Base-by-base conservation (phyloP, 139 green algal genomes). In the Coelastrella sp. region DNA sequence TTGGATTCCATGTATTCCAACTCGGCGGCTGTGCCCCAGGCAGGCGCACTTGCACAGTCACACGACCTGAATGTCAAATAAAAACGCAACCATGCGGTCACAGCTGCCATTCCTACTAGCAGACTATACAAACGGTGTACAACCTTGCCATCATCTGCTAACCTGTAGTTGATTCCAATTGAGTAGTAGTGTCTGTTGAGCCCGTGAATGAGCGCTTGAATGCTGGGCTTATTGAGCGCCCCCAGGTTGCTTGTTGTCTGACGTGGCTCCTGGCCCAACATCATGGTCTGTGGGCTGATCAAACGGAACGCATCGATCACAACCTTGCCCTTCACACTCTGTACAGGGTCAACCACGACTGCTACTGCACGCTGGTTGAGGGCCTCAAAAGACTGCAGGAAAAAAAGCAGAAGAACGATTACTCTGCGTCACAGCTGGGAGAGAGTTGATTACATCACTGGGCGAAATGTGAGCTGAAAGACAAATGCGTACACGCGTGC, bases 161-260 rank as follows among this genome's bases (percentile, higher is more conserved):
- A 95, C 94, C 97, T 94, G 93, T 99, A 99, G 92, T 98, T 99
- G 92, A 99, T 99, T 78, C 95, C 96, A n/a, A 99, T 99, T 87
- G 94, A 98, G 96, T 99, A 99, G 93, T 99, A 99, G 95, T 99
- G 98, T 64, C 98, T 92, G 95, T 99, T 99, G 17, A 99, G 95
- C 73, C 98, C 98, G 88, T 99, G 98, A 93, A 99, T 99, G 59
- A 99, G 95, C 7, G 98, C 97, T 93, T 97, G 97, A 87, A 99
- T 99, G 87, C 96, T 98, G 0, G 98, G 98, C 94, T 99, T 99
- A 93, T 99, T 97, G 3, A 99, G 96, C 83, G 99, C 98, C 0
- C 98, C 98, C 65, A 99, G 87, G 93, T 99, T 99, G 68, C 94
- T 98, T 32, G 98, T 99, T 16, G 98, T 99, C 93, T 99, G 98